Evolutionary conservation across 352 stramenopile species (phyloP).

Genomic region (Phytophthora pistaciae): DNA sequence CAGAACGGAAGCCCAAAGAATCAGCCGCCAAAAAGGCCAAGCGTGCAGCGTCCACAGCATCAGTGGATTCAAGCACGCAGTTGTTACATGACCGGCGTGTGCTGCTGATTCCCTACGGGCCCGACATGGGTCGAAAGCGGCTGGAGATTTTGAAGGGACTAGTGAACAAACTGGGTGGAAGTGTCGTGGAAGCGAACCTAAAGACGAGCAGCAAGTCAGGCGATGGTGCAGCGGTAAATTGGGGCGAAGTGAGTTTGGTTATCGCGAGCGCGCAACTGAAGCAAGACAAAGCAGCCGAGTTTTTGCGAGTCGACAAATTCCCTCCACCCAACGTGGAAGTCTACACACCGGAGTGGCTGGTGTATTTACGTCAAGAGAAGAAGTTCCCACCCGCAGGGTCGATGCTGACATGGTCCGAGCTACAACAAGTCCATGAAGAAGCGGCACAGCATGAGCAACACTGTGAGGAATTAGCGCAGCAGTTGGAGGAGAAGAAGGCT

Average conservation of each 20-base stretch:
- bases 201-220: constrained; percentile 15
- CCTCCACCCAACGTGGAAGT: constrained; percentile 43
- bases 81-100: constrained; percentile 52
- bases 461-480: constrained; percentile 30
- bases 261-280: constrained; percentile 62
- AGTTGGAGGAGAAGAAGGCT: constrained; percentile 18
- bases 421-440: constrained; percentile 43
- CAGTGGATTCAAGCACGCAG: constrained; percentile 5
- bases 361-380: constrained; percentile 58
- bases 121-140: constrained; percentile 73
- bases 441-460: constrained; percentile 37
- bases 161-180: constrained; percentile 60
- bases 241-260: constrained; percentile 52
- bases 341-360: constrained; percentile 76
- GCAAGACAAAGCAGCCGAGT: constrained; percentile 34
- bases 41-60: neutral
- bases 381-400: constrained; percentile 32
- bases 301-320: constrained; percentile 43
- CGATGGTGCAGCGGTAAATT: constrained; percentile 35
- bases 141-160: constrained; percentile 73
- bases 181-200: constrained; percentile 29
- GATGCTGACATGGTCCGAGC: constrained; percentile 50
- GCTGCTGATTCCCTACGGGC: constrained; percentile 62
- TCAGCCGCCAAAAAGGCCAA: constrained; percentile 41
- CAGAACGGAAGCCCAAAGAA: constrained; percentile 26